Evolutionary conservation across 306 rosid species (phyloP).

Genomic region (Vicia faba): DNA sequence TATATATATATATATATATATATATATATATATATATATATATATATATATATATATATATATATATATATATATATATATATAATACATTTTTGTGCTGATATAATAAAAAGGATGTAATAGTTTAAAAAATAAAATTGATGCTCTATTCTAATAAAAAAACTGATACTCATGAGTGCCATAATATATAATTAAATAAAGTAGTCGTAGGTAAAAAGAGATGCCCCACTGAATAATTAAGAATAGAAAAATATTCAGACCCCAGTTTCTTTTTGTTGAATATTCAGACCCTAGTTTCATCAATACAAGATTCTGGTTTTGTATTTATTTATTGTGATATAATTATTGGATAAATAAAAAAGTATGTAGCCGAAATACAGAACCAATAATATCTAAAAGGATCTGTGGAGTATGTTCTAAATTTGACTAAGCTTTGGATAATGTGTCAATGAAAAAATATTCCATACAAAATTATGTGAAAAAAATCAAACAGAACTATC

Average conservation of each 20-base stretch:
- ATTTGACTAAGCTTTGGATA: constrained; percentile 35
- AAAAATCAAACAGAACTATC: constrained; percentile 1
- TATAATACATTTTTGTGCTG: no score
- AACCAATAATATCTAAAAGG: constrained; percentile 45
- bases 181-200: constrained; percentile 7
- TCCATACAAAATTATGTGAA: constrained; percentile 9
- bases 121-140: no score
- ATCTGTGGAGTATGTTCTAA: constrained; percentile 40
- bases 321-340: constrained; percentile 14
- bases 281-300: constrained; percentile 27
- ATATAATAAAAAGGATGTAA: no score
- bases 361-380: background rate
- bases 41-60: no score
- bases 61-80: no score
- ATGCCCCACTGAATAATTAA: constrained; percentile 23
- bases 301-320: constrained; percentile 27
- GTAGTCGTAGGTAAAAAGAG: constrained; percentile 16
- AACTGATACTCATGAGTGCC: constrained; percentile 20
- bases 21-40: no score
- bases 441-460: constrained; percentile 36
- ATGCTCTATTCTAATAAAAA: background rate
- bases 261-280: background rate
- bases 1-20: no score
- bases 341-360: constrained; percentile 30
- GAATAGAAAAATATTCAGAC: constrained; percentile 38